phyloP scores from a whole-genome alignment of 176 grass and related monocot species.

The Alloteropsis semialata region DNA sequence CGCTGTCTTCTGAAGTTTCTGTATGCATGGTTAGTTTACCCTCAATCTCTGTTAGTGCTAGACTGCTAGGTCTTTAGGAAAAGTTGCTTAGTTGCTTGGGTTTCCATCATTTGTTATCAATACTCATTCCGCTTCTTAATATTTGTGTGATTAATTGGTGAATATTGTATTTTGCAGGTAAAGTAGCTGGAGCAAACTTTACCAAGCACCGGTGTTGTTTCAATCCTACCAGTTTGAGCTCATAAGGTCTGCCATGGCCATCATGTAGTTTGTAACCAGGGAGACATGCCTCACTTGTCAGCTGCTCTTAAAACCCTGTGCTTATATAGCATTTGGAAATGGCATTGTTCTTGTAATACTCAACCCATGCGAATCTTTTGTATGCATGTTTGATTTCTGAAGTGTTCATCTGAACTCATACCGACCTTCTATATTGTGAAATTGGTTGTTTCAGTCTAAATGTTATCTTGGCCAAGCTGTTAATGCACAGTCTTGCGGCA shows the following conservation, averaged over 20 bases:
- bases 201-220: slow-evolving; percentile 21
- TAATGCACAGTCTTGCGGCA: too few relatives aligned
- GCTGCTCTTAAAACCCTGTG: neutral
- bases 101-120: neutral
- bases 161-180: slow-evolving; percentile 33
- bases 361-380: neutral
- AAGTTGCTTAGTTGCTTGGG: neutral
- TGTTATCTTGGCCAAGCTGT: neutral
- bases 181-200: slow-evolving; percentile 37
- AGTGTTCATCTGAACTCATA: neutral
- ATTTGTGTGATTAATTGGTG: slow-evolving; percentile 10
- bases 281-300: slow-evolving; percentile 8
- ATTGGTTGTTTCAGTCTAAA: neutral
- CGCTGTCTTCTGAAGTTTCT: neutral
- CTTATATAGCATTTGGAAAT: slow-evolving; percentile 7
- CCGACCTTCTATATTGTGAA: neutral
- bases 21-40: neutral
- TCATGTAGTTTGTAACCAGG: slow-evolving; percentile 41
- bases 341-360: neutral
- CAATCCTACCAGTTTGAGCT: slow-evolving; percentile 43
- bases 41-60: neutral
- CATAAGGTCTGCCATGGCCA: slow-evolving; percentile 55
- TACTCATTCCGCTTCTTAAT: neutral
- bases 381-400: neutral
- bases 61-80: neutral